Evolutionary conservation across 1,139 yeast species (phyloP).

Genomic region (Pichia norvegensis): DNA sequence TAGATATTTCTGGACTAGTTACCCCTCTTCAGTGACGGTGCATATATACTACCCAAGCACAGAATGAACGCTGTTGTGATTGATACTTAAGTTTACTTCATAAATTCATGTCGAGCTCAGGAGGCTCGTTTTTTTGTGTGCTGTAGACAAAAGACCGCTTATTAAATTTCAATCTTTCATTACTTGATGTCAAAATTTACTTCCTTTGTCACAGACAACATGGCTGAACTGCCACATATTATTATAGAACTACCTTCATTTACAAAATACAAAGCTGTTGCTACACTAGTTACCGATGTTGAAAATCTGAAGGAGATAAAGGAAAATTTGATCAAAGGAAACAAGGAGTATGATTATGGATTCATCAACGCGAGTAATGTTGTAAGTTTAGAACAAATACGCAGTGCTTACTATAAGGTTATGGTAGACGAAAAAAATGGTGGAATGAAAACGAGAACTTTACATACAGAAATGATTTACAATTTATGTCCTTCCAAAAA

Average conservation of each 20-base stretch:
- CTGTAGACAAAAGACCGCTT: no score
- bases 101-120: not conserved
- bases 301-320: conserved; percentile 35
- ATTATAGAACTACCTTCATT: conserved; percentile 35
- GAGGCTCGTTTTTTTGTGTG: not conserved
- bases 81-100: not conserved
- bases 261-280: conserved; percentile 29
- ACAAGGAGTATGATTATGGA: conserved; percentile 36
- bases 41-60: not conserved
- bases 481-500: conserved; percentile 44
- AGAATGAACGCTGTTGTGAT: not conserved
- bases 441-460: conserved; percentile 37
- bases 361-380: conserved; percentile 41
- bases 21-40: no score
- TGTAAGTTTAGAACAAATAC: conserved; percentile 40
- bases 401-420: conserved; percentile 43
- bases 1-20: no score
- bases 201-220: not conserved
- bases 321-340: conserved; percentile 30
- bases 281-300: conserved; percentile 37
- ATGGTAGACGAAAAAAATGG: conserved; percentile 36
- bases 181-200: no score
- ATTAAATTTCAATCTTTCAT: no score
- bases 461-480: conserved; percentile 48
- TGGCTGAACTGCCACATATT: conserved; percentile 2